Evolutionary conservation across 176 grass and related monocot genomes (phyloP), one percentile per base, ranked within the genome.

Genomic region (Melocanna baccifera): DNA sequence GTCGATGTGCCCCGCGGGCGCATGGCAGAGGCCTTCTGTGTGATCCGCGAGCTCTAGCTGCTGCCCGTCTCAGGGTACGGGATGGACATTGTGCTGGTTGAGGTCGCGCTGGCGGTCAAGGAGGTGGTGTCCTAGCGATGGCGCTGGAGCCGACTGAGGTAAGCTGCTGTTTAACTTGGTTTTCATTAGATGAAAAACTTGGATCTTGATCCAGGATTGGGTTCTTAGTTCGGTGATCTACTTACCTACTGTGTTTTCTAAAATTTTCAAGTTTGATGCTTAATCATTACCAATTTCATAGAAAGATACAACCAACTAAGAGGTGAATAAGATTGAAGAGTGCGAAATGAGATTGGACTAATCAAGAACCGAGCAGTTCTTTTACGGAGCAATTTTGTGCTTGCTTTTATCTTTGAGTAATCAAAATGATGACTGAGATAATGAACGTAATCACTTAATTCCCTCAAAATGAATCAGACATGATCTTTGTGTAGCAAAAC

Each of bases 71-170:
- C 96, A 6, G 96, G 96, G 7, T 95, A 96, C 19, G 93, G 87
- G 70, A 94, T 96, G 96, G 96, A 99, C 75, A 99, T 99, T 37
- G 96, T 89, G 18, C 81, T 99, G 18, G 96, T 99, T 1, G 93
- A 99, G 91, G 91, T 99, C 28, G 81, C 80, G 10, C 61, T 86
- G 16, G 71, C 82, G 2, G 91, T 96, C 5, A 89, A 88, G 81
- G 96, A 99, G 91, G 84, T 99, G 40, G 88, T 94, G 16, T 96
- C 93, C 51, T 96, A 94, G 86, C 59, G 78, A 87, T 7, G 85
- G 90, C 39, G 67, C 76, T 67, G 93, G 89, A 85, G 89, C 85
- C 11, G 89, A 92, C n/a, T 92, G 74, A 78, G 51, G 82, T 90
- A 7, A 80, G 9, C 71, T 42, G 20, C 18, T 42, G 5, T 22